Evolutionary conservation across 1,139 yeast species (phyloP).

Genomic region (Oligophagozyma castellii): DNA sequence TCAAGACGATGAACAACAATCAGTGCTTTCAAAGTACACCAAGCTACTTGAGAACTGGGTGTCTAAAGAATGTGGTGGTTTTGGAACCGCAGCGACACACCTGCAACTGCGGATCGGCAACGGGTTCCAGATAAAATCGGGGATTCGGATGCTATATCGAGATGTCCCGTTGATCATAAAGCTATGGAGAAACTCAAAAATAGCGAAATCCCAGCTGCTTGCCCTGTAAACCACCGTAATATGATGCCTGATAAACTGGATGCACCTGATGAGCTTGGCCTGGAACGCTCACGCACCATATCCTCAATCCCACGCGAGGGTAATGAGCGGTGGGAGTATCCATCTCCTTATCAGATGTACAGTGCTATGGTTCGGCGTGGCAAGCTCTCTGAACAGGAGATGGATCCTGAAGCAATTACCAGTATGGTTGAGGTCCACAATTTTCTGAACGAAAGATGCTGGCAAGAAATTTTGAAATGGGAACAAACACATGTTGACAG

Average conservation of each 20-base stretch:
- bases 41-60: no score
- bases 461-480: conserved; percentile 92
- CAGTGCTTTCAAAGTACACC: no score
- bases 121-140: conserved; percentile 34
- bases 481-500: conserved; percentile 47
- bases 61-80: no score
- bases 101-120: no score
- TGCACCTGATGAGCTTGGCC: no score
- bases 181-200: no score
- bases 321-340: conserved; percentile 76
- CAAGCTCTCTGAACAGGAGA: conserved; percentile 30
- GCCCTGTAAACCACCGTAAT: no score
- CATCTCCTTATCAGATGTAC: conserved; percentile 97
- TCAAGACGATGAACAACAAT: no score
- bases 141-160: conserved; percentile 11
- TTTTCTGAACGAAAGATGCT: conserved; percentile 92
- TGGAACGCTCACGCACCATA: conserved; percentile 64
- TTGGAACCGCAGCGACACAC: no score
- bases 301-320: conserved; percentile 81
- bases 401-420: conserved; percentile 58
- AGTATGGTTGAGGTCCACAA: conserved; percentile 97
- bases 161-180: conserved; percentile 32
- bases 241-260: no score
- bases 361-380: conserved; percentile 96
- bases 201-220: no score